Evolutionary conservation across 441 rosid species (phyloP).

Genomic region (Theobroma grandiflorum): DNA sequence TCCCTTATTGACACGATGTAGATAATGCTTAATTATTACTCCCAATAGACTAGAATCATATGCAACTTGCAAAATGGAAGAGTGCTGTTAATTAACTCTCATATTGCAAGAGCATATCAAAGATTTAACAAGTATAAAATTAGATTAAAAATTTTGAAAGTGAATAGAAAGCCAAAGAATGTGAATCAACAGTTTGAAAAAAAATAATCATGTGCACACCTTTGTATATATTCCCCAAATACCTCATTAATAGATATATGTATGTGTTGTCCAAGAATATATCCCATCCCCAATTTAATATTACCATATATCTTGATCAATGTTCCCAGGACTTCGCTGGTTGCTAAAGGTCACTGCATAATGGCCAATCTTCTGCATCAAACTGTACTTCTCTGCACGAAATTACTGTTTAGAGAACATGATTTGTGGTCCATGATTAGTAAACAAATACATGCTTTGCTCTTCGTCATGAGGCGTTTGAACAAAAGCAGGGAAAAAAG

Average conservation of each 20-base stretch:
- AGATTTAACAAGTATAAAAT: background rate
- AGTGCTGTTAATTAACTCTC: slow-evolving; percentile 1
- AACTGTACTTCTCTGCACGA: slow-evolving; percentile 26
- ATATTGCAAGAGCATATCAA: background rate
- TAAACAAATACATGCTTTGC: slow-evolving; percentile 4
- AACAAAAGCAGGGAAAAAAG: slow-evolving; percentile 14
- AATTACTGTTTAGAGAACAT: slow-evolving; percentile 33
- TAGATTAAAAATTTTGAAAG: background rate
- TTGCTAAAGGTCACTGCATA: slow-evolving; percentile 15
- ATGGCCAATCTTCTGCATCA: slow-evolving; percentile 19
- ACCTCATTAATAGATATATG: background rate
- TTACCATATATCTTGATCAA: slow-evolving; percentile 19
- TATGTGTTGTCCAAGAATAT: slow-evolving; percentile 28
- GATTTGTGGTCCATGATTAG: slow-evolving; percentile 41
- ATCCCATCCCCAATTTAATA: slow-evolving; percentile 29
- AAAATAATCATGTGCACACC: background rate
- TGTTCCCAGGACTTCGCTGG: slow-evolving; percentile 18
- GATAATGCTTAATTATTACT: no score
- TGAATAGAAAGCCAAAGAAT: background rate
- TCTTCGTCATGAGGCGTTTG: slow-evolving; percentile 2
- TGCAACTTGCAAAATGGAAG: background rate
- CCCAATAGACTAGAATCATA: background rate
- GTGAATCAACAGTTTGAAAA: background rate
- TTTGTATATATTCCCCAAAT: slow-evolving; percentile 25
- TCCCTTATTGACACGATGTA: no score